Evolutionary conservation across 75 land plant species (phyloP), one percentile per base, ranked within the genome.

Genomic region (Cunninghamia lanceolata): DNA sequence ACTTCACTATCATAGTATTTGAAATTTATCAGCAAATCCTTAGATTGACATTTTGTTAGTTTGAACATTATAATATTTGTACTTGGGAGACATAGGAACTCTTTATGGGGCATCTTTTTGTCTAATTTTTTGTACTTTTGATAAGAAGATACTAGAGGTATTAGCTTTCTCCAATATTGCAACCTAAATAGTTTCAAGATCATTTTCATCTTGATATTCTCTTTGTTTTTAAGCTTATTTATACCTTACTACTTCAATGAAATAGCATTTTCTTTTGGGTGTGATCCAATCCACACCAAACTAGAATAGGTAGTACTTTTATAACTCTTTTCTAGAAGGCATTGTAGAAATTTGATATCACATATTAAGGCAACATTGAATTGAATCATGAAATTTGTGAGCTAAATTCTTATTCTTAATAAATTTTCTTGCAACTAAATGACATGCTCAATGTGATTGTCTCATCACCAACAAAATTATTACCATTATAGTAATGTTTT

Each of bases 181-280:
- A 93, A 98, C 87, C 88, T 98, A 82, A 98, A 96, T 88, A 89
- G 91, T 79, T 91, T 92, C 85, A 89, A 95, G 52, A 93, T 91
- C 36, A 93, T 94, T 19, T 96, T 98, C 84, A 94, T 98, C 16
- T 81, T 98, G 56, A 98, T 98, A 3, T 91, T 95, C 88, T 91
- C 96, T 13, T 15, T 98, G 32, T 98, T 93, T 89, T 85, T 98
- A 94, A 96, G 94, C n/a, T 73, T 98, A 40, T 98, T 98, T 34
- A 86, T 98, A 10, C 94, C 99, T 82, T 94, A 94, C 75, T 95
- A 96, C 89, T 95, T 98, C 94, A 90, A 76, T 38, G 93, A 98
- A 85, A 92, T 91, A 73, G 38, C 85, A 0, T 28, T 82, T 50
- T 46, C 88, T 75, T 87, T 91, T 25, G 93, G 93, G 13, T 86